Percentiles rank a stretch among this genome's conserved stretches.
phyloP scores from a whole-genome alignment of 129 eudicot species.

The Helichrysum umbraculigerum region DNA sequence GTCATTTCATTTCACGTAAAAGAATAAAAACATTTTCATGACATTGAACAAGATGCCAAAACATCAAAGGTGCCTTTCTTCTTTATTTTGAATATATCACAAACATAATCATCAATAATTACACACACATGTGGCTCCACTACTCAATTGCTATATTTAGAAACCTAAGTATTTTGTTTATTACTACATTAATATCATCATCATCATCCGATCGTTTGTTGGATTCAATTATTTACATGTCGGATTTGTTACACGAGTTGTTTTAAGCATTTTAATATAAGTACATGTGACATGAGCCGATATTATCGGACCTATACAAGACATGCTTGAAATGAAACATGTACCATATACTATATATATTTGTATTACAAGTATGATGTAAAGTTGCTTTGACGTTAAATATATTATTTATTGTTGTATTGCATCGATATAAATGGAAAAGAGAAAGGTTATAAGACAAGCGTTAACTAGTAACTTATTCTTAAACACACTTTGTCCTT shows the following conservation, averaged over 20 bases:
- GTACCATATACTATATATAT: too few species aligned
- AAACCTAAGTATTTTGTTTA: conserved; percentile 32
- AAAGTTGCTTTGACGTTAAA: neutral
- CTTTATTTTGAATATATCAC: conserved; percentile 31
- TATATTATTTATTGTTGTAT: too few species aligned
- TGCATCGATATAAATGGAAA: too few species aligned
- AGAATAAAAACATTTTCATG: conserved; percentile 19
- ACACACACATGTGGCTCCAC: conserved; percentile 38
- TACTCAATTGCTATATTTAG: conserved; percentile 35
- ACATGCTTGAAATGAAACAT: neutral
- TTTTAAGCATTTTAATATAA: neutral
- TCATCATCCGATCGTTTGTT: conserved; percentile 8
- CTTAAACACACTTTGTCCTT: too few species aligned
- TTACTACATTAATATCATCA: conserved; percentile 11
- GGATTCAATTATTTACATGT: conserved; percentile 22
- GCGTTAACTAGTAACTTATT: too few species aligned
- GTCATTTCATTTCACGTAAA: conserved; percentile 34
- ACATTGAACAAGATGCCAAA: conserved; percentile 24
- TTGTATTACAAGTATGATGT: neutral
- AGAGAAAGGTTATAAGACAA: too few species aligned
- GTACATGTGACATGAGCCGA: neutral
- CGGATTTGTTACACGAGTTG: neutral
- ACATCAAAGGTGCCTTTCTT: conserved; percentile 13
- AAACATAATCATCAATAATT: conserved; percentile 33
- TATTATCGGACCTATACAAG: neutral